Percentiles rank a stretch among this genome's conserved stretches.
These are phyloP conservation scores for Rhodamnia rubescens DNA, from an alignment of 345 rosid species.

Conservation along the genomic window DNA sequence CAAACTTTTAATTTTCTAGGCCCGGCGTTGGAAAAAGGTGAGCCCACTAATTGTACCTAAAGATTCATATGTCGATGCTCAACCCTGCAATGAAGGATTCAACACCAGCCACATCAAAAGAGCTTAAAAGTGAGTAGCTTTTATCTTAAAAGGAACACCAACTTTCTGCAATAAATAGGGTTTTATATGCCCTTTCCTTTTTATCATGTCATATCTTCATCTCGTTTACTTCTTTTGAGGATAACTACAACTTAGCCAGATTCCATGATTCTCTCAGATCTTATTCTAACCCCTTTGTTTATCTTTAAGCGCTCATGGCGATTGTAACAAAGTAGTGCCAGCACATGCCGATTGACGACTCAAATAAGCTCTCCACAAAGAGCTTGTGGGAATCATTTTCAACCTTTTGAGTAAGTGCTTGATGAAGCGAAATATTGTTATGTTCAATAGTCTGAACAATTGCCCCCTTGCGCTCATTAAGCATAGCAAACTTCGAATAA, in stretches of 20 bases:
- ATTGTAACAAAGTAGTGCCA: neutral
- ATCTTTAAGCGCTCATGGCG: neutral
- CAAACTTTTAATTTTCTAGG: neutral
- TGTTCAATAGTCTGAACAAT: neutral
- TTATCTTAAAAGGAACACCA: slow-evolving; percentile 66
- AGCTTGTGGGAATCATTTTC: neutral
- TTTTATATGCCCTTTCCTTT: neutral
- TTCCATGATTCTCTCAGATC: neutral
- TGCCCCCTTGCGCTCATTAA: neutral
- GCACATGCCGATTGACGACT: neutral
- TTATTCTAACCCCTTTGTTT: neutral
- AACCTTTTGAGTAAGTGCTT: neutral
- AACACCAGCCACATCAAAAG: neutral
- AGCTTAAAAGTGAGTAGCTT: slow-evolving; percentile 19
- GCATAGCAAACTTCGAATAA: neutral
- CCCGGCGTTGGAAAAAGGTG: neutral
- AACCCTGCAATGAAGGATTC: neutral
- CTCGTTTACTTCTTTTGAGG: neutral
- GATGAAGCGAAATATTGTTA: neutral
- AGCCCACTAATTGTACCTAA: neutral
- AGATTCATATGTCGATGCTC: neutral
- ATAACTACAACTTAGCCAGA: neutral
- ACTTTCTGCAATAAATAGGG: slow-evolving; percentile 52
- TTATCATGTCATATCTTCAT: neutral
- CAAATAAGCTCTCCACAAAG: neutral